A percentile compares a stretch with the other conserved stretches of the same genome.
These are phyloP conservation scores for Ramularia endophylla DNA, from an alignment of 2,329 filamentous ascomycete genomes.

Conservation along the genomic window DNA sequence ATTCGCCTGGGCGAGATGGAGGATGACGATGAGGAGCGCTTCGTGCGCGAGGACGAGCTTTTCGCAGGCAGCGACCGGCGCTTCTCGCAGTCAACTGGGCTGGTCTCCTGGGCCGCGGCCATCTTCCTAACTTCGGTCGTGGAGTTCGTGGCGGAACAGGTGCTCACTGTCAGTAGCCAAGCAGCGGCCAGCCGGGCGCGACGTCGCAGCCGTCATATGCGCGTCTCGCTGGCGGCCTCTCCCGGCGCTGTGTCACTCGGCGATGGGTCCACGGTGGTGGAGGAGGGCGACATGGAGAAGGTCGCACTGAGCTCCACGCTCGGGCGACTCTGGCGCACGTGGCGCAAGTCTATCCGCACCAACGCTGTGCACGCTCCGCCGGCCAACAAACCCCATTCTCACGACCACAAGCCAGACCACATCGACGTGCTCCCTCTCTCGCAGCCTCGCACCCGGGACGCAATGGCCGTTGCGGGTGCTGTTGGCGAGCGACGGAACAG, in stretches of 20 bases:
- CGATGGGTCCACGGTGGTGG: constrained; percentile 51
- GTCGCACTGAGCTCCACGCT: constrained; percentile 84
- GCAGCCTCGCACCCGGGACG: constrained; percentile 12
- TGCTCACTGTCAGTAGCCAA: constrained; percentile 78
- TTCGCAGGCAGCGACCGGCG: constrained; percentile 53
- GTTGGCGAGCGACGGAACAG: constrained; percentile 18
- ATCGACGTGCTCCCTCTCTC: constrained; percentile 7
- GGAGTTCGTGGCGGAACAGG: constrained; percentile 89
- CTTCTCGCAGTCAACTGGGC: constrained; percentile 41
- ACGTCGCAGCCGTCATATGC: constrained; percentile 32
- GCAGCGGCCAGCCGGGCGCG: constrained; percentile 64
- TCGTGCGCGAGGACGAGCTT: constrained; percentile 73
- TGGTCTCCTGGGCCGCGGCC: constrained; percentile 81
- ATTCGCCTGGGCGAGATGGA: constrained; percentile 95
- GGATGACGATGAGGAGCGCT: constrained; percentile 91
- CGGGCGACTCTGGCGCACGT: constrained; percentile 86
- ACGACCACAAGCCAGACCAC: too few relatives aligned
- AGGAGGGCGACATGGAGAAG: constrained; percentile 88
- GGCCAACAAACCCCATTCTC: background rate
- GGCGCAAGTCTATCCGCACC: constrained; percentile 74
- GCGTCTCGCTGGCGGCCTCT: constrained; percentile 14
- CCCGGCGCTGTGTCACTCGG: background rate
- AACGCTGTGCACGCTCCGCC: background rate
- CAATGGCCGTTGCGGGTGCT: constrained; percentile 6
- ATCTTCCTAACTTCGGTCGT: constrained; percentile 95